phyloP scores from a whole-genome alignment of 2,329 filamentous ascomycete genomes.

The Penicillium sp. region DNA sequence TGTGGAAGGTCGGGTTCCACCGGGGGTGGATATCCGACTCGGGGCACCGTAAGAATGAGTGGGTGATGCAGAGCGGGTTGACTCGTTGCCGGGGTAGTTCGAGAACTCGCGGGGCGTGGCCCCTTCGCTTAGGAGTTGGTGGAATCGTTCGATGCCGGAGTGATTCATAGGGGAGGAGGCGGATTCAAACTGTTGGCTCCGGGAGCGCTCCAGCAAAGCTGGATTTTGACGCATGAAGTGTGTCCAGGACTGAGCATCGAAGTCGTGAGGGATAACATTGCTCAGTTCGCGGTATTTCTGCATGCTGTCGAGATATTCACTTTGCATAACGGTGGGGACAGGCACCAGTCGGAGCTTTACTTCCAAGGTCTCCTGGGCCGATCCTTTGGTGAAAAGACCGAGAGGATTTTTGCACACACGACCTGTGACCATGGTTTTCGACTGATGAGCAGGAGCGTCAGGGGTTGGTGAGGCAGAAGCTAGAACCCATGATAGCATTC shows the following conservation, averaged over 20 bases:
- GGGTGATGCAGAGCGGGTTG: constrained; percentile 43
- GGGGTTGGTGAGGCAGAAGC: constrained; percentile 62
- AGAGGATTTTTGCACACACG: constrained; percentile 85
- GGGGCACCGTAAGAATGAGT: constrained; percentile 39
- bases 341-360: constrained; percentile 87
- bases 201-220: constrained; percentile 37
- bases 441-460: constrained; percentile 61
- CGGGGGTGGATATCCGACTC: constrained; percentile 46
- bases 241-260: constrained; percentile 78
- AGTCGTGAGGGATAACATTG: constrained; percentile 60
- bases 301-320: constrained; percentile 64
- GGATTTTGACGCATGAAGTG: constrained; percentile 75
- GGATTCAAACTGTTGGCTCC: constrained; percentile 30
- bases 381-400: constrained; percentile 78
- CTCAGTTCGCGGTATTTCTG: constrained; percentile 64
- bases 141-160: constrained; percentile 49
- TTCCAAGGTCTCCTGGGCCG: constrained; percentile 79
- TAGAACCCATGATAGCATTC: constrained; percentile 86
- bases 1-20: constrained; percentile 28
- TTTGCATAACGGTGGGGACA: constrained; percentile 68
- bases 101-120: constrained; percentile 48
- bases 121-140: constrained; percentile 49
- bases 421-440: constrained; percentile 76
- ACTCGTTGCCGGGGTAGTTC: constrained; percentile 32
- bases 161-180: constrained; percentile 43